Base-by-base conservation (phyloP, 257 asterid genomes). In the Eustoma russellianum region DNA sequence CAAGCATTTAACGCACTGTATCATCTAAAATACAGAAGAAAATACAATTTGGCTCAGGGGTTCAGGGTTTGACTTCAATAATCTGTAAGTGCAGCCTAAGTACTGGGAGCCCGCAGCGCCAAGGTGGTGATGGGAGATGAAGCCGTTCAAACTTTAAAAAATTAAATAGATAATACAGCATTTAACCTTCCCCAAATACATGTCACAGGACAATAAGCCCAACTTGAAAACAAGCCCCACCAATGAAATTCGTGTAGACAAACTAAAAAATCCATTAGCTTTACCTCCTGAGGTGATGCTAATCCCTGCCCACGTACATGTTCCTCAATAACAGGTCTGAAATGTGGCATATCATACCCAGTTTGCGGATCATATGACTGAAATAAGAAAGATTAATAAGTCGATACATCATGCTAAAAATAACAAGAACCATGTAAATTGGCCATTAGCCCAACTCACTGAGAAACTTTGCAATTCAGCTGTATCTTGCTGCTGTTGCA, bases 351-450 rank as follows among this genome's bases (percentile, higher is more conserved):
- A 50, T 88, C 96, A 71, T 86, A 91, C 60, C 85, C 82, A 56
- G 80, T 73, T 64, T 82, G 98, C 24, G 88, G 83, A 59, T 88
- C 97, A 64, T 92, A 88, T 46, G 86, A 74, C 95, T 91, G 88
- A 68, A 70, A 19, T 51, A 33, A 74, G 50, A 64, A 64, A 57
- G 59, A 33, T 53, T 60, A 34, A 24, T 24, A 24, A 24, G 3
- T 24, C 30, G 3, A 24, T 24, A 47, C 30, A 48, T 9, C 17
- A n/a, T n/a, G n/a, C n/a, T n/a, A 38, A 63, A 33, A 51, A 17
- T 16, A 15, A 49, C 15, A 58, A 58, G 58, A 50, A 50, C 18
- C 50, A 64, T 40, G 54, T 12, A 65, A 56, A 61, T 48, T 45
- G 40, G 59, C 40, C 52, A 50, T 33, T 16, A 56, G 38, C 34